A percentile compares a stretch with the other conserved stretches of the same genome.
These are phyloP conservation scores for Cubamyces sp. DNA, from an alignment of 768 basidiomycete genomes.

Conservation along the genomic window DNA sequence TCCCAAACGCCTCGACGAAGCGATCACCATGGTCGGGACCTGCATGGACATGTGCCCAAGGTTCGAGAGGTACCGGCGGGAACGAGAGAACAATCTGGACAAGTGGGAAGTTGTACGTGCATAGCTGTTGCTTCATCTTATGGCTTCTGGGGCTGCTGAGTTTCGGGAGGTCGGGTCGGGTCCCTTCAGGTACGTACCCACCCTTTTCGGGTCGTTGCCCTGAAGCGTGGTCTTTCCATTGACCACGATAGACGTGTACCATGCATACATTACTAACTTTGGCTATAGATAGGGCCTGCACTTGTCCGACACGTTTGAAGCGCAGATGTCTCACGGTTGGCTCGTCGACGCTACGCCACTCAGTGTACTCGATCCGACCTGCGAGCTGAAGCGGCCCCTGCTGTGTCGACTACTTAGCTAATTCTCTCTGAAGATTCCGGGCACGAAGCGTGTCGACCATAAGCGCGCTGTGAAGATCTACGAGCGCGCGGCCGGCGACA, in stretches of 20 bases:
- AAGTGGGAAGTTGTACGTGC: slow-evolving; percentile 80
- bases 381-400: not conserved
- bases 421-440: slow-evolving; percentile 63
- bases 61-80: slow-evolving; percentile 89
- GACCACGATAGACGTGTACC: not conserved
- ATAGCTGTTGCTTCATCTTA: slow-evolving; percentile 3
- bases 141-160: slow-evolving; percentile 14
- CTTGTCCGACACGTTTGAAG: not conserved
- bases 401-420: slow-evolving; percentile 29
- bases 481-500: slow-evolving; percentile 93
- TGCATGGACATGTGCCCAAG: slow-evolving; percentile 95
- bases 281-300: not conserved
- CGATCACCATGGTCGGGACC: slow-evolving; percentile 91
- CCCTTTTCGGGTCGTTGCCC: not conserved
- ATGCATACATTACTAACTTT: not conserved
- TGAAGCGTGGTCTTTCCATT: not conserved
- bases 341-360: not conserved
- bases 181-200: slow-evolving; percentile 14
- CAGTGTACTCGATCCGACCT: slow-evolving; percentile 13
- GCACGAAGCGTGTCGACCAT: slow-evolving; percentile 86
- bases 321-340: not conserved
- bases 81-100: slow-evolving; percentile 86
- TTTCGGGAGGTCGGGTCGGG: slow-evolving; percentile 23
- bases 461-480: slow-evolving; percentile 91
- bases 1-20: slow-evolving; percentile 81